A percentile compares a stretch with the other conserved stretches of the same genome.
Evolutionary conservation across 2,329 filamentous ascomycete genomes (phyloP).

Genomic region (Colletotrichum sp.): DNA sequence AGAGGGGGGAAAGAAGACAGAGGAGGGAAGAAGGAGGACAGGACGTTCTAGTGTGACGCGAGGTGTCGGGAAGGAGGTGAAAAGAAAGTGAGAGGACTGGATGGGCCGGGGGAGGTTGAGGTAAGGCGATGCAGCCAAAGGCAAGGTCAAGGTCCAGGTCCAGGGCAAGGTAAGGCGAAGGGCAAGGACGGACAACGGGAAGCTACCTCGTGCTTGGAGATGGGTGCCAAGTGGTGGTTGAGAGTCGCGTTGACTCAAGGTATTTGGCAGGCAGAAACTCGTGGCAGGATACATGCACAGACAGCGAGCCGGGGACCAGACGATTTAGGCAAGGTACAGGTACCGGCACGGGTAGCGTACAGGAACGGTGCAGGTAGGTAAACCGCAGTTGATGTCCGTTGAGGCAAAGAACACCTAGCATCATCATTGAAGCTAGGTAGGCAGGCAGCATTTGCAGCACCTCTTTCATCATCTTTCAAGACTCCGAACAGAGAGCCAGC

Average conservation of each 20-base stretch:
- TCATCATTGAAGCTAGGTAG: neutral
- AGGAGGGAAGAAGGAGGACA: neutral
- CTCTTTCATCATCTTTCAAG: neutral
- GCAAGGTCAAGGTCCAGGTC: neutral
- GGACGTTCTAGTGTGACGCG: neutral
- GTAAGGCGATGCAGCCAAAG: neutral
- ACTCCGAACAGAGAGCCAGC: neutral
- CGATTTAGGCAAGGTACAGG: constrained; percentile 5
- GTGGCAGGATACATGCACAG: constrained; percentile 2
- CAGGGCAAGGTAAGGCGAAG: neutral
- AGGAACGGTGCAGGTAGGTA: neutral
- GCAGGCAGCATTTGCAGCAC: neutral
- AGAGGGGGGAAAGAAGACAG: neutral
- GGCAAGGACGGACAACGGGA: neutral
- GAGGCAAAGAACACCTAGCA: neutral
- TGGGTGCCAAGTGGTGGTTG: neutral
- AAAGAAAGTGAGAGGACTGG: constrained; percentile 2
- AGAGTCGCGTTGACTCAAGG: neutral
- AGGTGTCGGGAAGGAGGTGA: constrained; percentile 8
- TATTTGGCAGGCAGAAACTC: neutral
- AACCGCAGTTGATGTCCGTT: neutral
- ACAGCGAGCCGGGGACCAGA: neutral
- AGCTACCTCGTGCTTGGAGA: neutral
- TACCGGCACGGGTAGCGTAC: neutral
- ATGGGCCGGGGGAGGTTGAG: neutral